Evolutionary conservation across 306 rosid species (phyloP).

Genomic region (Luffa acutangula): DNA sequence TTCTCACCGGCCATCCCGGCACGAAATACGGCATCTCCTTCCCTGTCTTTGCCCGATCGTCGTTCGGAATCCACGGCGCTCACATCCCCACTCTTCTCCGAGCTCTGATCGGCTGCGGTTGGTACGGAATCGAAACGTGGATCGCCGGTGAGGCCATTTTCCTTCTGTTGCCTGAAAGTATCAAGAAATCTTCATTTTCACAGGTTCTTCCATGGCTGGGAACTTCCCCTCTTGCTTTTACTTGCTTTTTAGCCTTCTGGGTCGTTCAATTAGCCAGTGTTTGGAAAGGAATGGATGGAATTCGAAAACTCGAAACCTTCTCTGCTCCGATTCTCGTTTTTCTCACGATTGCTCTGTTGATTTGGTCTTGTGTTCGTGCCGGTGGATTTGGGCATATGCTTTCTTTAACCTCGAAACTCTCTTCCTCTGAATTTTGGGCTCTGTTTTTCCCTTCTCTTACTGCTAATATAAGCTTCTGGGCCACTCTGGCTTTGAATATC

Average conservation of each 20-base stretch:
- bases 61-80: conserved; percentile 79
- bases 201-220: conserved; percentile 53
- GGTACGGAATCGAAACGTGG: conserved; percentile 98
- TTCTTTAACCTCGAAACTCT: conserved; percentile 54
- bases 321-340: conserved; percentile 73
- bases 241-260: conserved; percentile 62
- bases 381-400: conserved; percentile 78
- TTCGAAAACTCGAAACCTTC: conserved; percentile 59
- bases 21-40: conserved; percentile 75
- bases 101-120: conserved; percentile 87
- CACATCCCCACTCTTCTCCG: conserved; percentile 74
- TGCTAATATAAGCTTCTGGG: conserved; percentile 89
- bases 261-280: conserved; percentile 49
- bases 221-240: conserved; percentile 71
- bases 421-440: conserved; percentile 49
- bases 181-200: conserved; percentile 28
- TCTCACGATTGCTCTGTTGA: conserved; percentile 42
- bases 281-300: conserved; percentile 80
- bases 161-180: conserved; percentile 48
- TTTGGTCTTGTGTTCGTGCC: conserved; percentile 63
- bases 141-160: conserved; percentile 88
- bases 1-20: conserved; percentile 77
- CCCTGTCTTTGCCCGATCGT: conserved; percentile 74
- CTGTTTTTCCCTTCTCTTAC: conserved; percentile 76
- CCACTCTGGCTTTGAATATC: conserved; percentile 73